phyloP scores from a whole-genome alignment of 345 rosid genomes.

The Citrus australasica region DNA sequence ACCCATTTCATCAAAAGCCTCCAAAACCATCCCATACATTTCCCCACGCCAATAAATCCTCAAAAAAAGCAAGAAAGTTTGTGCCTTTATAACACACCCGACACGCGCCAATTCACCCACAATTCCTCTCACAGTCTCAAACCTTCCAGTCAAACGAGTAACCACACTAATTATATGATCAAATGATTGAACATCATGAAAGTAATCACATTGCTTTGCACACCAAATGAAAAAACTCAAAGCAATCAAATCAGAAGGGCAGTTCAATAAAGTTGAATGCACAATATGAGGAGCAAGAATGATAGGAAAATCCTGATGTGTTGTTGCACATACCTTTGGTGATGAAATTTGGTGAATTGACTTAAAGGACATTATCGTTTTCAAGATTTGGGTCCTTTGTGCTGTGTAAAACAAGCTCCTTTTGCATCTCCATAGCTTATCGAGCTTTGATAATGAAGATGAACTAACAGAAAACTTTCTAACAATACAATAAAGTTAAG shows the following conservation, averaged over 20 bases:
- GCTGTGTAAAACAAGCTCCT: conserved; percentile 19
- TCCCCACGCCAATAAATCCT: conserved; percentile 77
- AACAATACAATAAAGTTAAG: background rate
- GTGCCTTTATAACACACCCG: conserved; percentile 48
- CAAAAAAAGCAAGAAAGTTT: conserved; percentile 49
- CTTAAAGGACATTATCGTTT: conserved; percentile 12
- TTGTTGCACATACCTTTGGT: conserved; percentile 6
- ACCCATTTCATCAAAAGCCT: conserved; percentile 46
- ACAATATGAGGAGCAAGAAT: conserved; percentile 45
- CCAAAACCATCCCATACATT: conserved; percentile 43
- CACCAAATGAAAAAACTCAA: conserved; percentile 61
- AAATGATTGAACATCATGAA: conserved; percentile 47
- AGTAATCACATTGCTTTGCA: conserved; percentile 48
- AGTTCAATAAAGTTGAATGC: conserved; percentile 35
- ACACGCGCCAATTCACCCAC: conserved; percentile 33
- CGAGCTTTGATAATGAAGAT: background rate
- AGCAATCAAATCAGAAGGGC: conserved; percentile 57
- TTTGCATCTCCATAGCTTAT: conserved; percentile 44
- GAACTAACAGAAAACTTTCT: background rate
- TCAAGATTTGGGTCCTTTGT: conserved; percentile 5
- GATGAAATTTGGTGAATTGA: conserved; percentile 19
- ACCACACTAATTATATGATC: conserved; percentile 49
- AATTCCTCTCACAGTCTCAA: conserved; percentile 31
- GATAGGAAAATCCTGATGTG: conserved; percentile 10
- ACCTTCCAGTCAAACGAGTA: conserved; percentile 28